These are phyloP conservation scores for Diplosphaera chodatii DNA, from an alignment of 139 green algal genomes.

Conservation along the genomic window DNA sequence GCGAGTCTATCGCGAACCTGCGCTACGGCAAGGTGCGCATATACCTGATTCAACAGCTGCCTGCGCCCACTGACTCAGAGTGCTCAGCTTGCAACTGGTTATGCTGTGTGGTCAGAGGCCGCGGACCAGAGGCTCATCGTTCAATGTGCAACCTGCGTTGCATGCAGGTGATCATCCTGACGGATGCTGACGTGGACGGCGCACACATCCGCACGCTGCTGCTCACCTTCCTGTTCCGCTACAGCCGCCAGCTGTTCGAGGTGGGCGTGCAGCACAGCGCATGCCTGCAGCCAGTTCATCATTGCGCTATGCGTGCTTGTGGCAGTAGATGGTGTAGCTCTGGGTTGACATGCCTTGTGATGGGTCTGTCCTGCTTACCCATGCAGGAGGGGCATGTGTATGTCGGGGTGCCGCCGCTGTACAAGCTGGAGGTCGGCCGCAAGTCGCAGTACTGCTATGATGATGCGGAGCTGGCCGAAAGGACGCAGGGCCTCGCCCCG, in stretches of 20 bases:
- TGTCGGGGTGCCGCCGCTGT: conserved; percentile 92
- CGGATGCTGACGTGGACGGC: conserved; percentile 96
- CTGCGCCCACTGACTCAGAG: too few relatives aligned
- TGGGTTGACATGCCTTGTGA: too few relatives aligned
- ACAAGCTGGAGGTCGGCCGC: conserved; percentile 57
- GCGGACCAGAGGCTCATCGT: conserved; percentile 36
- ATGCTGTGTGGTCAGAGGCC: too few relatives aligned
- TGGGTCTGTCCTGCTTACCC: too few relatives aligned
- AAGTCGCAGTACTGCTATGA: conserved; percentile 57
- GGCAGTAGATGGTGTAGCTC: too few relatives aligned
- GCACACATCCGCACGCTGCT: conserved; percentile 97
- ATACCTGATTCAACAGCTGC: too few relatives aligned
- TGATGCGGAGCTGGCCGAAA: conserved; percentile 59
- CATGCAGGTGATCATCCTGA: conserved; percentile 88
- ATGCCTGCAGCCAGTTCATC: too few relatives aligned
- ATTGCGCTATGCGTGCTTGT: too few relatives aligned
- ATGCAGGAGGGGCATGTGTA: conserved; percentile 75
- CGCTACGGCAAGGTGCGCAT: conserved; percentile 38
- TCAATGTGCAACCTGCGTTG: too few relatives aligned
- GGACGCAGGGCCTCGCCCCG: conserved; percentile 18
- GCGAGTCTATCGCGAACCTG: conserved; percentile 36
- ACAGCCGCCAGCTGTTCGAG: conserved; percentile 77
- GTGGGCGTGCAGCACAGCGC: too few relatives aligned
- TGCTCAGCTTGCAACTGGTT: too few relatives aligned
- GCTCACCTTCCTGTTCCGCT: conserved; percentile 97